These are phyloP conservation scores for Helicosporidium sp. DNA, from an alignment of 139 green algal species.

Conservation along the genomic window DNA sequence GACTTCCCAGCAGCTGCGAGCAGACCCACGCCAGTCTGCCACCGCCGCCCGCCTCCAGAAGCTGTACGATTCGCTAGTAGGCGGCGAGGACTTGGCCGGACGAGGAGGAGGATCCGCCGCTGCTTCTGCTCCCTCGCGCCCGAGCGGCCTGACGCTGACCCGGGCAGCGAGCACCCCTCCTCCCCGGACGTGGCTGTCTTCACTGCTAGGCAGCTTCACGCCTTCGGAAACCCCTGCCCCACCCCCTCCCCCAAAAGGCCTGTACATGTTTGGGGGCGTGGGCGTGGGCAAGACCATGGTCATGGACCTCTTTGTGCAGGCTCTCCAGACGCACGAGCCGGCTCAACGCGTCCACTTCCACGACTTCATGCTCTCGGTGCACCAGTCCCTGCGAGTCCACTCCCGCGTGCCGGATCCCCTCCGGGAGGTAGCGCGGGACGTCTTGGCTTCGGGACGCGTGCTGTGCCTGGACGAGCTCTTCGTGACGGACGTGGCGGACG, in stretches of 20 bases:
- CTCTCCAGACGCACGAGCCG: no score
- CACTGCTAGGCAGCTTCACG: neutral
- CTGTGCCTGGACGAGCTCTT: constrained; percentile 96
- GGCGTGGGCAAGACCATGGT: constrained; percentile 92
- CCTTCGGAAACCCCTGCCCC: no score
- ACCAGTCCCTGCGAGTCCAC: constrained; percentile 30
- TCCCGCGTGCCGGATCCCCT: constrained; percentile 39
- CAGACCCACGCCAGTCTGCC: no score
- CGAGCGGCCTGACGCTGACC: neutral
- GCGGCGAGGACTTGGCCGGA: no score
- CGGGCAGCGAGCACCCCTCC: neutral
- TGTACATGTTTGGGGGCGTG: constrained; percentile 88
- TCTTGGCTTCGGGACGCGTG: constrained; percentile 27
- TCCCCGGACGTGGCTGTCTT: neutral
- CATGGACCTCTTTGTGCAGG: constrained; percentile 94
- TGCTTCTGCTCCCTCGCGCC: no score
- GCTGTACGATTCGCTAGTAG: no score
- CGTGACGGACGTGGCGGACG: constrained; percentile 88
- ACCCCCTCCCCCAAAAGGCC: constrained; percentile 23
- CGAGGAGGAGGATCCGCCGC: no score
- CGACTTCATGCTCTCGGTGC: constrained; percentile 96
- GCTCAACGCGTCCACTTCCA: constrained; percentile 77
- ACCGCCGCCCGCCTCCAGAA: no score
- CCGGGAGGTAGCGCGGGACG: constrained; percentile 40
- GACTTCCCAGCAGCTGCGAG: no score